Percentiles rank a stretch among this genome's conserved stretches.
Conservation (phyloP, 768 basidiomycete genomes). For the Leccinum pellstonianum region DNA sequence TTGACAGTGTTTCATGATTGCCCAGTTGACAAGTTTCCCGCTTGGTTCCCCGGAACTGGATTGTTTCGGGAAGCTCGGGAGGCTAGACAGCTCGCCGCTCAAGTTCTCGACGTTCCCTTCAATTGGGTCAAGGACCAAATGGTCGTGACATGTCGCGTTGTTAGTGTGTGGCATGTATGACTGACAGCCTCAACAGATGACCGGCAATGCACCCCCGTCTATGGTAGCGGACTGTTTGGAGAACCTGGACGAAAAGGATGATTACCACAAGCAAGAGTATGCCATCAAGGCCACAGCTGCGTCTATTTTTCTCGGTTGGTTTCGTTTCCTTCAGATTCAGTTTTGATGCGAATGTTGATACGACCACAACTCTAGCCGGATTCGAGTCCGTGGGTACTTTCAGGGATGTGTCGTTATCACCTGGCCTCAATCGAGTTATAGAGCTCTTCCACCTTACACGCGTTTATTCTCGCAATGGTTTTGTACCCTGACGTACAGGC, state of each 20-base stretch:
- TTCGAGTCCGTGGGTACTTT: slow-evolving; percentile 24
- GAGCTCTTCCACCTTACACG: slow-evolving; percentile 26
- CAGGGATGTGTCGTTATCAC: not conserved
- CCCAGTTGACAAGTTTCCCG: slow-evolving; percentile 23
- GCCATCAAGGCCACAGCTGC: slow-evolving; percentile 30
- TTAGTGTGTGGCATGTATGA: no score
- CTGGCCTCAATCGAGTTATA: slow-evolving; percentile 1
- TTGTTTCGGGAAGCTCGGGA: slow-evolving; percentile 20
- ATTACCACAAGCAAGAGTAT: slow-evolving; percentile 17
- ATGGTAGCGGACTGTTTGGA: slow-evolving; percentile 28
- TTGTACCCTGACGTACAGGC: slow-evolving; percentile 28
- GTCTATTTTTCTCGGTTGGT: slow-evolving; percentile 25
- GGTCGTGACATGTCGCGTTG: slow-evolving; percentile 8
- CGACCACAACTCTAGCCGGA: slow-evolving; percentile 15
- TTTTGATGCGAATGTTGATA: not conserved
- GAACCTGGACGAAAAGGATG: slow-evolving; percentile 17
- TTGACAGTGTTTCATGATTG: not conserved
- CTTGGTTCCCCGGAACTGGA: slow-evolving; percentile 25
- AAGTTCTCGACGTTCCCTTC: slow-evolving; percentile 25
- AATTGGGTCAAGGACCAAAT: slow-evolving; percentile 25
- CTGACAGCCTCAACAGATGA: slow-evolving; percentile 2
- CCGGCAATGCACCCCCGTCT: slow-evolving; percentile 21
- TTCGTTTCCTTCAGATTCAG: not conserved
- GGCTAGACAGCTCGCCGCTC: slow-evolving; percentile 14
- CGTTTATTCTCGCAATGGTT: slow-evolving; percentile 31